Evolutionary conservation across 2,329 filamentous ascomycete species (phyloP).

Genomic region (Trichophyton mentagrophytes): DNA sequence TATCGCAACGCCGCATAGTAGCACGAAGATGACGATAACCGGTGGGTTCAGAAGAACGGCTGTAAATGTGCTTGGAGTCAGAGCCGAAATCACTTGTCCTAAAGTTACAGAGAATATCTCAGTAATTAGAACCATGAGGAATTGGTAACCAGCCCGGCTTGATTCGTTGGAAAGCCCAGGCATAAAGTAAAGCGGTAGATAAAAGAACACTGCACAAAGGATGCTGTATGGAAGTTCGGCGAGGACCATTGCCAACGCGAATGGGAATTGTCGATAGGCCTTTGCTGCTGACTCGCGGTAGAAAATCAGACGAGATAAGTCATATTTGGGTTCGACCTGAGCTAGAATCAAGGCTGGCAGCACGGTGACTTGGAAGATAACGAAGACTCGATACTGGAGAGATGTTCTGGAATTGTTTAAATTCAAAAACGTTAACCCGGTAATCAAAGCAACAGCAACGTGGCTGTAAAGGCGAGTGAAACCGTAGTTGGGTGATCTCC

Average conservation of each 20-base stretch:
- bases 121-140: slow-evolving; percentile 70
- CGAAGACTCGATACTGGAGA: slow-evolving; percentile 75
- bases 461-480: slow-evolving; percentile 83
- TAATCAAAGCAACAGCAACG: slow-evolving; percentile 61
- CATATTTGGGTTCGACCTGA: slow-evolving; percentile 75
- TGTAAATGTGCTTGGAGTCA: slow-evolving; percentile 61
- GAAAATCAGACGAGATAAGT: slow-evolving; percentile 65
- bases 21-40: slow-evolving; percentile 57
- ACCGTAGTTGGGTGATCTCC: slow-evolving; percentile 77
- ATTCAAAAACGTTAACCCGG: slow-evolving; percentile 66
- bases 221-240: slow-evolving; percentile 77
- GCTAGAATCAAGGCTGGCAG: slow-evolving; percentile 70
- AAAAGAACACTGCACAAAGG: slow-evolving; percentile 68
- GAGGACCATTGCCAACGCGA: slow-evolving; percentile 62
- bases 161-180: slow-evolving; percentile 55
- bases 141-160: slow-evolving; percentile 67
- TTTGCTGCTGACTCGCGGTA: slow-evolving; percentile 78
- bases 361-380: slow-evolving; percentile 77
- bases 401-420: slow-evolving; percentile 63
- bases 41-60: slow-evolving; percentile 61
- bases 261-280: slow-evolving; percentile 71
- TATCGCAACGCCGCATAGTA: slow-evolving; percentile 47
- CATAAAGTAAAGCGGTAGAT: slow-evolving; percentile 72
- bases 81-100: slow-evolving; percentile 60
- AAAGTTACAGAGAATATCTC: slow-evolving; percentile 75